Conservation (phyloP, 441 rosid genomes). For the Corymbia calophylla region DNA sequence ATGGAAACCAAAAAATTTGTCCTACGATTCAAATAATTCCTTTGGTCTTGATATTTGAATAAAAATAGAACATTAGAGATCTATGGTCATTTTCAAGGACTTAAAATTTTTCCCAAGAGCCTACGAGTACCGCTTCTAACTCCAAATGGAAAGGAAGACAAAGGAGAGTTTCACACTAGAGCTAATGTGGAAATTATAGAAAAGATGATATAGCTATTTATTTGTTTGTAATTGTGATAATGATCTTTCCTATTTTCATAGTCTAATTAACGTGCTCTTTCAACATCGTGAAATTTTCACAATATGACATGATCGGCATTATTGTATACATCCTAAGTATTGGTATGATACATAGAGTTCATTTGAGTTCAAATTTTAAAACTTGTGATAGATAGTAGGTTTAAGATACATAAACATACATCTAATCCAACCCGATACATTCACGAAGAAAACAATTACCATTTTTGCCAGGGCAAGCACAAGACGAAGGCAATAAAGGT, state of each 20-base stretch:
- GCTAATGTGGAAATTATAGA: background rate
- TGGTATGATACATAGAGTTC: background rate
- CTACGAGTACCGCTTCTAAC: background rate
- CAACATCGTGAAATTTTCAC: accelerated
- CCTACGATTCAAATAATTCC: background rate
- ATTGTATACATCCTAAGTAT: background rate
- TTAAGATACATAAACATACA: background rate
- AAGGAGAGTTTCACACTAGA: background rate
- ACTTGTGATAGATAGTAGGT: background rate
- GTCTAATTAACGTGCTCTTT: background rate
- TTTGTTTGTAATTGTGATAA: background rate
- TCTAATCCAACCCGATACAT: background rate
- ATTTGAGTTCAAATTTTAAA: background rate
- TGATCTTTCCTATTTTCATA: background rate
- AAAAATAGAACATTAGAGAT: background rate
- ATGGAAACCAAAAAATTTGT: background rate
- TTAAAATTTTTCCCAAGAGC: background rate
- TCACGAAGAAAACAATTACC: background rate
- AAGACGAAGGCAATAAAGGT: background rate
- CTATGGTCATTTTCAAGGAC: background rate
- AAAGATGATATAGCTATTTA: background rate
- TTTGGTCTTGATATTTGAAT: background rate
- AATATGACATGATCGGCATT: background rate
- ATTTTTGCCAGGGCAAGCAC: background rate
- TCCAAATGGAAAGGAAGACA: background rate